These are phyloP conservation scores for Aspergillus eucalypticola DNA, from an alignment of 2,329 filamentous ascomycete genomes.

Conservation along the genomic window DNA sequence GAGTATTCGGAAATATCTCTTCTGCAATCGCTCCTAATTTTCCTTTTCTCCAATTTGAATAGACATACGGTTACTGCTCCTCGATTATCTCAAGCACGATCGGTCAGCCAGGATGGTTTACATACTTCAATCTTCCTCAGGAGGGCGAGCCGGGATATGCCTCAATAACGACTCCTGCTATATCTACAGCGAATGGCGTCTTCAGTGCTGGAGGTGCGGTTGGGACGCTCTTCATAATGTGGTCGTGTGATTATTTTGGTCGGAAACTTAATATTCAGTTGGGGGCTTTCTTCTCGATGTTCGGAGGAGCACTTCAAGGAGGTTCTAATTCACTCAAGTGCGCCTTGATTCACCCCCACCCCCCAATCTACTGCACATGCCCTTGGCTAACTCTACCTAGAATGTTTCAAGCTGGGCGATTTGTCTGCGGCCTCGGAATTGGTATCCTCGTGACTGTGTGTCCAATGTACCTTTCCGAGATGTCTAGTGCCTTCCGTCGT, in stretches of 20 bases:
- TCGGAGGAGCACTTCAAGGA: slow-evolving; percentile 51
- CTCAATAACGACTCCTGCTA: slow-evolving; percentile 49
- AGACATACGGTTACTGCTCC: slow-evolving; percentile 55
- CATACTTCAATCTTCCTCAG: slow-evolving; percentile 50
- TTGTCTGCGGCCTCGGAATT: slow-evolving; percentile 46
- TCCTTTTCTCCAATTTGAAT: neutral
- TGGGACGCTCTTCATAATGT: slow-evolving; percentile 53
- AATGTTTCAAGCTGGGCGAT: slow-evolving; percentile 50
- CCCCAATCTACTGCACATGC: neutral
- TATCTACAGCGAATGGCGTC: slow-evolving; percentile 52
- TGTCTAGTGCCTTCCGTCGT: slow-evolving; percentile 43
- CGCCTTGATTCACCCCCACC: slow-evolving; percentile 10
- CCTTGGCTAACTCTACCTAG: slow-evolving; percentile 21
- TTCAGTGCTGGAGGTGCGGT: slow-evolving; percentile 53
- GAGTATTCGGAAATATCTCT: slow-evolving; percentile 13
- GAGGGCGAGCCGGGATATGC: slow-evolving; percentile 48
- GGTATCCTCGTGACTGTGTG: slow-evolving; percentile 47
- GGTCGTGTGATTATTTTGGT: slow-evolving; percentile 49
- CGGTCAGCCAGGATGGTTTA: slow-evolving; percentile 55
- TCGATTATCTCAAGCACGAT: slow-evolving; percentile 56
- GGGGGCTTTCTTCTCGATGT: slow-evolving; percentile 45
- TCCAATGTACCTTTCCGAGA: slow-evolving; percentile 50
- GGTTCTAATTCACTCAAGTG: slow-evolving; percentile 48
- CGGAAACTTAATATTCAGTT: slow-evolving; percentile 51
- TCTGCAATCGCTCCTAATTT: neutral